phyloP scores from a whole-genome alignment of 2,329 filamentous ascomycete species.

The Trichoderma polysporum region DNA sequence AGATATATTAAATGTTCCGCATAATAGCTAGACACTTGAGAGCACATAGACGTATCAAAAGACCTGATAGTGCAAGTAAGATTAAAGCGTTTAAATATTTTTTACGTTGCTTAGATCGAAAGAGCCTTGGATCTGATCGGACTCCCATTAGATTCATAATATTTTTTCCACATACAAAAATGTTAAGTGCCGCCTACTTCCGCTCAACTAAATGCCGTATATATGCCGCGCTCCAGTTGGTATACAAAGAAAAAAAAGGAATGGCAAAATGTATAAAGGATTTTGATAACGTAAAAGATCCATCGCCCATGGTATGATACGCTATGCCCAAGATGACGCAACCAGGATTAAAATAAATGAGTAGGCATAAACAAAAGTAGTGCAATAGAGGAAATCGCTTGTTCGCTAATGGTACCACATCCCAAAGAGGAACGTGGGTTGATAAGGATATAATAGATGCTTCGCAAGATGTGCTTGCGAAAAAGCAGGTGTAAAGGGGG shows the following conservation, averaged over 20 bases:
- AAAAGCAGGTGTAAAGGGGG: neutral
- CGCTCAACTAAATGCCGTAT: neutral
- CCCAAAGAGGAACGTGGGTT: neutral
- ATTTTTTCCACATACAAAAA: neutral
- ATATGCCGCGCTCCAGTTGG: slow-evolving; percentile 4
- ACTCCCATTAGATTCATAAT: slow-evolving; percentile 8
- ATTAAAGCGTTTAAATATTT: neutral
- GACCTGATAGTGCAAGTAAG: neutral
- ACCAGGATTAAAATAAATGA: neutral
- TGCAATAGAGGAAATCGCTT: slow-evolving; percentile 10
- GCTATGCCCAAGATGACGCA: neutral
- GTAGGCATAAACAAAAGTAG: neutral
- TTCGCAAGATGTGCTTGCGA: neutral
- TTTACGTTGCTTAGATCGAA: neutral
- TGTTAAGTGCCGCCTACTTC: neutral
- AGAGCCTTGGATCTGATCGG: neutral
- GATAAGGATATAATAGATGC: neutral
- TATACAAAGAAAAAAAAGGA: slow-evolving; percentile 4
- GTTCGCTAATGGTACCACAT: neutral
- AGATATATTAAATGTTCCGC: neutral
- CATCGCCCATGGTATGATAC: slow-evolving; percentile 9
- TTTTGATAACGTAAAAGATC: neutral
- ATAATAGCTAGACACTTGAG: neutral
- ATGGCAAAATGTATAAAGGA: neutral
- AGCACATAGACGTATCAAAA: neutral